Evolutionary conservation across 2,329 filamentous ascomycete genomes (phyloP), one percentile per base, ranked within the genome.

Genomic region (Ascomycota sp.): DNA sequence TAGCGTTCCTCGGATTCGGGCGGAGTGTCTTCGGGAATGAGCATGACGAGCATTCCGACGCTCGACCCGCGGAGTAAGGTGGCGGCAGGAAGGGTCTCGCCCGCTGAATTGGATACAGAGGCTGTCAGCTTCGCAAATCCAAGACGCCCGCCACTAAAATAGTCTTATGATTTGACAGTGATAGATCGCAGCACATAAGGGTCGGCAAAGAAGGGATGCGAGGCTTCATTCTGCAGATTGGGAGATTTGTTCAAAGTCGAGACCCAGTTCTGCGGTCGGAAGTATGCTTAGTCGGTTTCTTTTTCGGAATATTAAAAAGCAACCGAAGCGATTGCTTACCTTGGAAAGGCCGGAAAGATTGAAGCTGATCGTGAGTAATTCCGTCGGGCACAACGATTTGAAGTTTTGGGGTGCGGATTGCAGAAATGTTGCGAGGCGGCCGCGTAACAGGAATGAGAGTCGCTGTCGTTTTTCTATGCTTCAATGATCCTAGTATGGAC

Each of bases 31-130:
- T 68, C 59, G 0, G 66, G 66, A 7, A 65, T 39, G 7, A 69
- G 54, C 40, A 68, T 56, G 20, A 69, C 56, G 7, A 74, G 56
- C 59, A 74, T 66, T 17, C 58, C 68, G 26, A 74, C 68, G 40
- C 59, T 64, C n/a, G 65, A 59, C 0, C 69, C 69, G 23, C 69
- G 60, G 2, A 75, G 53, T 34, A 75, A 65, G 0, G 68, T 53
- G 2, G 52, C 51, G 4, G 63, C 66, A 0, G 69, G 65, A 0
- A 75, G 53, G 1, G 39, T 44, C 37, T 68, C 61, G 32, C 57
- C 59, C 0, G 49, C 48, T 1, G 37, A 33, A 38, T 68, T 72
- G 34, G 49, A 46, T 2, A 73, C 51, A 2, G 47, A 39, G 6
- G 66, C 59, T 3, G 46, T 48, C 23, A 72, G 44, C 36, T 72